These are phyloP conservation scores for Thelonectria discophora DNA, from an alignment of 2,329 filamentous ascomycete genomes.

Conservation along the genomic window DNA sequence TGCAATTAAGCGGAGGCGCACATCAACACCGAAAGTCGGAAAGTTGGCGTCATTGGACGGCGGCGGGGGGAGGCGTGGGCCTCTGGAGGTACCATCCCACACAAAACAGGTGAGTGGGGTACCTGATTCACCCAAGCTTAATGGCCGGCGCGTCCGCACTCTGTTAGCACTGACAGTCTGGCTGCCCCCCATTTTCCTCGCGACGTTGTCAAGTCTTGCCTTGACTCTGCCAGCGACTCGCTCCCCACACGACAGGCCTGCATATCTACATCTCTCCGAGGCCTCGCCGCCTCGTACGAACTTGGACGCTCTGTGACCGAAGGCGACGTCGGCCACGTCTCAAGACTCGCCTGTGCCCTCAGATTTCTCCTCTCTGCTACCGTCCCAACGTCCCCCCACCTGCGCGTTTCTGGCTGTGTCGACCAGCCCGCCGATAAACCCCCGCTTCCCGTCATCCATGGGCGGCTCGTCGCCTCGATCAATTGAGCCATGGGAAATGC, in stretches of 20 bases:
- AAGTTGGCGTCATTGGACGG: conserved; percentile 19
- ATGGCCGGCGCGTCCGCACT: conserved; percentile 13
- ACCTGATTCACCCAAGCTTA: conserved; percentile 6
- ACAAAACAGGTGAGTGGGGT: conserved; percentile 8
- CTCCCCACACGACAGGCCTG: conserved; percentile 19
- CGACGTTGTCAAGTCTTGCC: conserved; percentile 22
- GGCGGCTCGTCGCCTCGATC: conserved; percentile 52
- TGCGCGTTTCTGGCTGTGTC: conserved; percentile 30
- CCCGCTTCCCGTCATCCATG: conserved; percentile 50
- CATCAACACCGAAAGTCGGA: conserved; percentile 11
- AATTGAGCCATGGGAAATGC: conserved; percentile 60
- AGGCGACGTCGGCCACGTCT: conserved; percentile 34
- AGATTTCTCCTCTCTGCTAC: conserved; percentile 6
- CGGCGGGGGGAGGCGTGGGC: conserved; percentile 10
- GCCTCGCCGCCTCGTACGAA: conserved; percentile 13
- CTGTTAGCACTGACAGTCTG: neutral
- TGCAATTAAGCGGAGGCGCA: conserved; percentile 24
- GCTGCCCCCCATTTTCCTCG: conserved; percentile 25
- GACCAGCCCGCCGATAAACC: conserved; percentile 31
- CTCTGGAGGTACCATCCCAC: conserved; percentile 5
- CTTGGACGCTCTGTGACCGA: conserved; percentile 16
- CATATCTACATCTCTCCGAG: conserved; percentile 15
- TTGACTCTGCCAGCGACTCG: conserved; percentile 15
- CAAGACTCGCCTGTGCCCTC: conserved; percentile 14
- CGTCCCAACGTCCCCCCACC: conserved; percentile 19